These are phyloP conservation scores for Fusarium fracticaudum DNA, from an alignment of 2,329 filamentous ascomycete genomes.

Conservation along the genomic window DNA sequence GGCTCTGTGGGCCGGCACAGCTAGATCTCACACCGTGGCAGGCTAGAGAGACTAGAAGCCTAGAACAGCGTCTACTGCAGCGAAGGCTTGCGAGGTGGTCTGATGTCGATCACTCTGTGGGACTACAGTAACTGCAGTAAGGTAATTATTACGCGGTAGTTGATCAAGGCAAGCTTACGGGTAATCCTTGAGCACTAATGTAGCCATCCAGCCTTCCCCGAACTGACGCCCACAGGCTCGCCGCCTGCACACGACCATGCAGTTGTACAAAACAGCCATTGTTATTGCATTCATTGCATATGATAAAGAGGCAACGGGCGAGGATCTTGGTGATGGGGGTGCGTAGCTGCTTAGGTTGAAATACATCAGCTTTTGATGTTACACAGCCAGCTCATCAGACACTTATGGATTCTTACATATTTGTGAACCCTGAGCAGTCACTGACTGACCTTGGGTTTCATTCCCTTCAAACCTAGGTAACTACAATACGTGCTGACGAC, in stretches of 20 bases:
- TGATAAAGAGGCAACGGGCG: conserved; percentile 13
- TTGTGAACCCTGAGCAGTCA: conserved; percentile 10
- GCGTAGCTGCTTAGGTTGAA: conserved; percentile 7
- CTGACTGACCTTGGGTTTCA: neutral
- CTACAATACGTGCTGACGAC: neutral
- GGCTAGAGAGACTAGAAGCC: conserved; percentile 31
- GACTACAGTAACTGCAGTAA: conserved; percentile 13
- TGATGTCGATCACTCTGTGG: conserved; percentile 41
- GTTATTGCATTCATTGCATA: neutral
- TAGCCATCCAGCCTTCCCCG: conserved; percentile 20
- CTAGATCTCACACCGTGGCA: conserved; percentile 28
- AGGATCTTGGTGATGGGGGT: conserved; percentile 1
- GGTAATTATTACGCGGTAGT: conserved; percentile 22
- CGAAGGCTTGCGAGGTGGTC: conserved; percentile 40
- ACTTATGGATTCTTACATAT: conserved; percentile 23
- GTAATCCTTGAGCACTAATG: conserved; percentile 17
- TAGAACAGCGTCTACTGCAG: conserved; percentile 35
- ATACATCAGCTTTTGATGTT: conserved; percentile 30
- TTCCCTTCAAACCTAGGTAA: neutral
- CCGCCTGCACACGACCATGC: conserved; percentile 13
- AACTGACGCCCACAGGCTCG: conserved; percentile 17
- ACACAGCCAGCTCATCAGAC: conserved; percentile 43
- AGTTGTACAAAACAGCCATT: conserved; percentile 5
- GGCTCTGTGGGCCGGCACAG: conserved; percentile 6
- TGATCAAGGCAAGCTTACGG: neutral